Conservation (phyloP, 2,329 filamentous ascomycete genomes). For the Lachnellula arida region DNA sequence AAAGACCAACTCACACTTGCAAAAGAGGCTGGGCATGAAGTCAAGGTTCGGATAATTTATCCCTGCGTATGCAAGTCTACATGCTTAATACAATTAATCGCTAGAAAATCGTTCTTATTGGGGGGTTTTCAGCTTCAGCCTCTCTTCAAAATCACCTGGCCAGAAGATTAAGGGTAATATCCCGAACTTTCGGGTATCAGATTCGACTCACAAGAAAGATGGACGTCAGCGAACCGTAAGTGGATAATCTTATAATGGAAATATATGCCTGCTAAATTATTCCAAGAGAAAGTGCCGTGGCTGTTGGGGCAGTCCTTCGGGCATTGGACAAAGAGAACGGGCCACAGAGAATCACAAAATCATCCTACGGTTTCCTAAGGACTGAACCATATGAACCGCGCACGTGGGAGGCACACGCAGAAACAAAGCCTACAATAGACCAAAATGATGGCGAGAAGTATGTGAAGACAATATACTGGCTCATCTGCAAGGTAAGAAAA, state of each 20-base stretch:
- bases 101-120: slow-evolving; percentile 18
- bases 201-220: background rate
- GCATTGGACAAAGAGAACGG: slow-evolving; percentile 16
- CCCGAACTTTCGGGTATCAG: background rate
- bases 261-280: background rate
- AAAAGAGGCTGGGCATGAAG: background rate
- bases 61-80: background rate
- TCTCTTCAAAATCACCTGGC: slow-evolving; percentile 4
- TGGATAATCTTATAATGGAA: background rate
- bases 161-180: background rate
- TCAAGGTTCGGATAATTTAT: background rate
- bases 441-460: slow-evolving; percentile 12
- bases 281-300: slow-evolving; percentile 9
- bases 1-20: slow-evolving; percentile 5
- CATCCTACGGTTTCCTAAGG: slow-evolving; percentile 10
- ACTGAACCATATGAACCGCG: slow-evolving; percentile 9
- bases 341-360: slow-evolving; percentile 8
- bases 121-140: slow-evolving; percentile 8
- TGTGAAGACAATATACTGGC: slow-evolving; percentile 13
- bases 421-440: slow-evolving; percentile 2
- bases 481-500: slow-evolving; percentile 7
- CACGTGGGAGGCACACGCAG: background rate
- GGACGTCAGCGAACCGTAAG: background rate
- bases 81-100: background rate
- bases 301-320: slow-evolving; percentile 10